Percentiles rank a stretch among this genome's conserved stretches.
These are phyloP conservation scores for Emericellopsis atlantica DNA, from an alignment of 2,329 filamentous ascomycete genomes.

Conservation along the genomic window DNA sequence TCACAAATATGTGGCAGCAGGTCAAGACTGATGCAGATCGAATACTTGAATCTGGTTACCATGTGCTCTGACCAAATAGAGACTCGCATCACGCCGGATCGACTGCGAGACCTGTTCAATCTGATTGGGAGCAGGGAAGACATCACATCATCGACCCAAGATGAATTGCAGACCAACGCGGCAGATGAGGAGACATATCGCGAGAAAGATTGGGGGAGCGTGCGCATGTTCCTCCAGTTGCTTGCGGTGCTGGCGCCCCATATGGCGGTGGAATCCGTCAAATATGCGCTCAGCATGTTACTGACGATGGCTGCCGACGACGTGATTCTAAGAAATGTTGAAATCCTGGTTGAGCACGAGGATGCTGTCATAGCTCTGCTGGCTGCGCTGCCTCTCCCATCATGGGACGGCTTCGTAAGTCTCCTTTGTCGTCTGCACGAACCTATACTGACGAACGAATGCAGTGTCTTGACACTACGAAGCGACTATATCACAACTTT, in stretches of 20 bases:
- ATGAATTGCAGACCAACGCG: too few relatives aligned
- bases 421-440: not conserved
- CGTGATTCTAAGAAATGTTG: slow-evolving; percentile 28
- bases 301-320: slow-evolving; percentile 43
- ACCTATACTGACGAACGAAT: slow-evolving; percentile 4
- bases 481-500: slow-evolving; percentile 32
- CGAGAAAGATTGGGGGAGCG: slow-evolving; percentile 30
- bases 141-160: slow-evolving; percentile 16
- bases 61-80: slow-evolving; percentile 28
- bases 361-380: slow-evolving; percentile 29
- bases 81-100: slow-evolving; percentile 28
- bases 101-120: slow-evolving; percentile 40
- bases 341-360: slow-evolving; percentile 26
- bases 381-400: slow-evolving; percentile 20
- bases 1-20: slow-evolving; percentile 43
- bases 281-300: slow-evolving; percentile 31
- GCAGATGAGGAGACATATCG: slow-evolving; percentile 13
- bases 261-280: slow-evolving; percentile 19
- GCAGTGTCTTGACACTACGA: slow-evolving; percentile 37
- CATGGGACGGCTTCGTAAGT: slow-evolving; percentile 31
- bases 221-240: slow-evolving; percentile 30
- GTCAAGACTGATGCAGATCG: slow-evolving; percentile 39
- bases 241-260: slow-evolving; percentile 22
- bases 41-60: slow-evolving; percentile 46
- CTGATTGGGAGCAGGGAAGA: slow-evolving; percentile 42